Conservation (phyloP, 148 eudicot genomes). For the Fagopyrum homotropicum region DNA sequence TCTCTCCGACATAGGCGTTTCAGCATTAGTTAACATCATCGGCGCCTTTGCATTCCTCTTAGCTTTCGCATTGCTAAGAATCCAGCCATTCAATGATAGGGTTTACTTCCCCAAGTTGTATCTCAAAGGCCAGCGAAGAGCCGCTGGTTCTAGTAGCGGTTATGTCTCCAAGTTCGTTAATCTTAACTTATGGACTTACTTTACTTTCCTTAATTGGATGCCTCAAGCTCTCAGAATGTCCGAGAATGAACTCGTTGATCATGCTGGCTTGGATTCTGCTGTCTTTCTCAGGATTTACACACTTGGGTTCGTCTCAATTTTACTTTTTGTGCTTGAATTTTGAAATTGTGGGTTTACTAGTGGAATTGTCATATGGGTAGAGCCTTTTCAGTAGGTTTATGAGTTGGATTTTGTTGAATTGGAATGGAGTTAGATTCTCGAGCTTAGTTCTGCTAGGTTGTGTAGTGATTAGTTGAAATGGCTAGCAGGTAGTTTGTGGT, state of each 20-base stretch:
- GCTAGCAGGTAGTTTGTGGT: too few species aligned
- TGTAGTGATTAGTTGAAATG: too few species aligned
- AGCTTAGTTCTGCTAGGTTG: too few species aligned
- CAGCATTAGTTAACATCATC: constrained; percentile 75
- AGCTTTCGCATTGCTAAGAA: constrained; percentile 83
- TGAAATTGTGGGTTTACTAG: not conserved
- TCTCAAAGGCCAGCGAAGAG: constrained; percentile 47
- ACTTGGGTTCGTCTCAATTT: constrained; percentile 52
- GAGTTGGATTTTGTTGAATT: too few species aligned
- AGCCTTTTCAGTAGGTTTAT: not conserved
- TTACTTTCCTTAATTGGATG: constrained; percentile 91
- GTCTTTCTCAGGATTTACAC: constrained; percentile 81
- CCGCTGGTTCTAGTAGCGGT: constrained; percentile 36
- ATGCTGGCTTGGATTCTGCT: constrained; percentile 98
- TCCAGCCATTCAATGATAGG: constrained; percentile 93
- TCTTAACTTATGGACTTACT: constrained; percentile 63
- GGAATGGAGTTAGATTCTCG: too few species aligned
- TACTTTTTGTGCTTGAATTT: not conserved
- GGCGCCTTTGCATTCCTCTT: constrained; percentile 70
- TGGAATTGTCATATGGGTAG: not conserved
- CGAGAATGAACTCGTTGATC: constrained; percentile 56
- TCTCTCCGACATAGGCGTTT: constrained; percentile 81
- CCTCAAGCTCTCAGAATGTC: constrained; percentile 84
- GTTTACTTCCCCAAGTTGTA: constrained; percentile 95
- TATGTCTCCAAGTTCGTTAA: constrained; percentile 81